Evolutionary conservation across 1,139 yeast genomes (phyloP), one percentile per base, ranked within the genome.

Genomic region (Lodderomyces margitis): DNA sequence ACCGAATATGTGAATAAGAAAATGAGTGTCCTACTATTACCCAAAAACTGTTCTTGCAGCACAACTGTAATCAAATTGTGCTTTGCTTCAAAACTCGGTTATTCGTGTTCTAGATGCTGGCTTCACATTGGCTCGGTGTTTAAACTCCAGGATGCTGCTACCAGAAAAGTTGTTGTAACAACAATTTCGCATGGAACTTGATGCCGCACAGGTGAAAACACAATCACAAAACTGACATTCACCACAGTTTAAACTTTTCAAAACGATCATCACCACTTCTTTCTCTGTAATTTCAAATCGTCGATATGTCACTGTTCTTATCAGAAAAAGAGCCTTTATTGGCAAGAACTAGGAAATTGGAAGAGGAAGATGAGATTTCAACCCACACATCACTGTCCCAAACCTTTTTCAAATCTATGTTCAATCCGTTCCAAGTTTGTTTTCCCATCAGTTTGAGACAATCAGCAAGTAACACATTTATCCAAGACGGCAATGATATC

Each of bases 311-410:
- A 9, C 32, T 28, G 37, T 20, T 24, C 21, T 9, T 36, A 15
- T 45, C 57, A 24, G 65, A 62, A 46, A 61, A 61, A 38, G 56
- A 56, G 21, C 58, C 61, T 4, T 48, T 60, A n/a, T 47, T 58
- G n/a, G 48, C 46, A 3, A 41, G 46, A 19, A 32, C 40, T n/a
- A 39, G 42, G 21, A 34, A 39, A 12, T 37, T 47, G 25, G 50
- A 47, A 5, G 40, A 46, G 16, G 48, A 49, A 17, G 42, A 48
- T 39, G 55, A 60, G 41, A 48, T 58, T 31, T 55, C 64, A 17
- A 57, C 58, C 5, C 37, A 44, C 19, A 37, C 43, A 23, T 53
- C 48, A 15, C 44, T 51, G 17, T 52, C 57, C 32, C 61, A 64
- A 10, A 50, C 58, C 2, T 58, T 64, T 39, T 48, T 54, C 10